A percentile compares a stretch with the other conserved stretches of the same genome.
These are phyloP conservation scores for Fusarium fujikuroi DNA, from an alignment of 2,329 filamentous ascomycete genomes.

Conservation along the genomic window DNA sequence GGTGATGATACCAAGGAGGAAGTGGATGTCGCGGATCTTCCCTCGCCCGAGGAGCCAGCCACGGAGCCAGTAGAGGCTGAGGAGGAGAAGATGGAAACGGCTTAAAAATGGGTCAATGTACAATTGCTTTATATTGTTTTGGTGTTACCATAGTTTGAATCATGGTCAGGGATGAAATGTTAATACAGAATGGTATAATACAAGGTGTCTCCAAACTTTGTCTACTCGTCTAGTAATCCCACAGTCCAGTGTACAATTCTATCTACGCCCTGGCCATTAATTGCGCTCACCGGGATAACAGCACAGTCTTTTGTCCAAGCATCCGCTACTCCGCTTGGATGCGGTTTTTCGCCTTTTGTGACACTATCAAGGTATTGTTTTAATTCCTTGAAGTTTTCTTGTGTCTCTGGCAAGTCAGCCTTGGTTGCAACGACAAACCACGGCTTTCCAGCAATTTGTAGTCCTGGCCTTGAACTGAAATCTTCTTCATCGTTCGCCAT, in stretches of 20 bases:
- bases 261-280: constrained; percentile 84
- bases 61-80: constrained; percentile 14
- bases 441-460: constrained; percentile 91
- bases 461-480: constrained; percentile 46
- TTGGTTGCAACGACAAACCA: constrained; percentile 98
- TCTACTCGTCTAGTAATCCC: constrained; percentile 67
- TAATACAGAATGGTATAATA: constrained; percentile 40
- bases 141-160: constrained; percentile 39
- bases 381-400: constrained; percentile 78
- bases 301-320: constrained; percentile 71
- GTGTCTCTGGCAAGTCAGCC: constrained; percentile 82
- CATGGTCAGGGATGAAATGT: constrained; percentile 26
- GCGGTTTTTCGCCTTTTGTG: constrained; percentile 68
- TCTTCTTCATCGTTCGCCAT: constrained; percentile 22
- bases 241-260: constrained; percentile 78
- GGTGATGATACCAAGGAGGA: constrained; percentile 41
- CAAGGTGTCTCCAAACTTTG: constrained; percentile 5
- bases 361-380: constrained; percentile 77
- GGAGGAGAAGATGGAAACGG: constrained; percentile 27
- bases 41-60: constrained; percentile 48
- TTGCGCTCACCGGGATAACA: constrained; percentile 89
- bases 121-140: constrained; percentile 33
- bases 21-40: constrained; percentile 51
- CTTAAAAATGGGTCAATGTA: constrained; percentile 32
- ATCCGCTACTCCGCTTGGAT: constrained; percentile 75